These are phyloP conservation scores for Suillus luteus DNA, from an alignment of 768 basidiomycete species.

Conservation along the genomic window DNA sequence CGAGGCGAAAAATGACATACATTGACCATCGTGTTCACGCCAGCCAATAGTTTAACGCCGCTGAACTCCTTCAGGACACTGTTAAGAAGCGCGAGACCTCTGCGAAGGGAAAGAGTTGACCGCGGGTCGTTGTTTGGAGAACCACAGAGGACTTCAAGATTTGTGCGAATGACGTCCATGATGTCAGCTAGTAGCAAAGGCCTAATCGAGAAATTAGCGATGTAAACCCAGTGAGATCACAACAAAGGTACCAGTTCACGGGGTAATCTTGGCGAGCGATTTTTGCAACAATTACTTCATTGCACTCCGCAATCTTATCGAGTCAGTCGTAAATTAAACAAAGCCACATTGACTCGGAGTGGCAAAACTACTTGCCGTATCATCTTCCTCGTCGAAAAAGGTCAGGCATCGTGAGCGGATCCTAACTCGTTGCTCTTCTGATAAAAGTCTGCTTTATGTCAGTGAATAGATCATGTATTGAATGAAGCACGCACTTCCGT, in stretches of 20 bases:
- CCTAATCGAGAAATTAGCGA: constrained; percentile 22
- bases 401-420: constrained; percentile 66
- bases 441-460: constrained; percentile 53
- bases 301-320: constrained; percentile 74
- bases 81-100: constrained; percentile 66
- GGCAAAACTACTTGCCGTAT: constrained; percentile 52
- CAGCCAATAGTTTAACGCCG: constrained; percentile 67
- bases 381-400: constrained; percentile 78
- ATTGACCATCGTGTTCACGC: constrained; percentile 64
- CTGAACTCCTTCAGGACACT: constrained; percentile 70
- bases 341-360: neutral
- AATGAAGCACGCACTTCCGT: constrained; percentile 54
- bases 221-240: neutral
- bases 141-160: constrained; percentile 52
- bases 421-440: constrained; percentile 63
- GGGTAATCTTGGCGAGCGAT: constrained; percentile 82
- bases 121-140: constrained; percentile 42
- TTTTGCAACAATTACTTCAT: constrained; percentile 72
- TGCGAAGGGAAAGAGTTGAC: constrained; percentile 53
- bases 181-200: constrained; percentile 40
- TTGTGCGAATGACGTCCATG: constrained; percentile 53
- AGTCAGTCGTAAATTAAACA: constrained; percentile 11
- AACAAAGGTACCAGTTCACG: constrained; percentile 56
- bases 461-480: constrained; percentile 12
- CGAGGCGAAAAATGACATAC: constrained; percentile 38